Evolutionary conservation across 768 basidiomycete species (phyloP).

Genomic region (Amanita phalloides): DNA sequence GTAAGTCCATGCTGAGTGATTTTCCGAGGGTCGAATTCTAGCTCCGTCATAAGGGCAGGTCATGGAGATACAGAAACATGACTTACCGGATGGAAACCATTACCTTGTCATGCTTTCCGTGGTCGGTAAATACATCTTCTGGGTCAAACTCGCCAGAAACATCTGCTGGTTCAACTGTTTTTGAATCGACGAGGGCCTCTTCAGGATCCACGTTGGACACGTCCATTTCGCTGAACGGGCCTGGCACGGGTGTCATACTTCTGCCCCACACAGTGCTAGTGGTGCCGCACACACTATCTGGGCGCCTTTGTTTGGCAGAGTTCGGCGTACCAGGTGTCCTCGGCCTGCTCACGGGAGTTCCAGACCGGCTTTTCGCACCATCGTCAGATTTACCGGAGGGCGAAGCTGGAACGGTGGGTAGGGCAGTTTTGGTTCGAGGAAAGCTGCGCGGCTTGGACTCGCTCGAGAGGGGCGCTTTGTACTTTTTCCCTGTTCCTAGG

Average conservation of each 20-base stretch:
- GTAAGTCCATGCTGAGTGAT: constrained; percentile 43
- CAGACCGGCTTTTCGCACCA: constrained; percentile 9
- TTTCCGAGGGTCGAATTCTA: constrained; percentile 55
- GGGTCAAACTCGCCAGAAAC: constrained; percentile 63
- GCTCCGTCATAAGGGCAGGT: constrained; percentile 4
- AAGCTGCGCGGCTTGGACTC: constrained; percentile 20
- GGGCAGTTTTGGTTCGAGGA: constrained; percentile 15
- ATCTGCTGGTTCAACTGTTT: constrained; percentile 60
- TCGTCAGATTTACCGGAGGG: constrained; percentile 7
- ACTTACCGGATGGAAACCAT: constrained; percentile 71
- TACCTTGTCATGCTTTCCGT: constrained; percentile 76
- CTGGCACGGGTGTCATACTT: constrained; percentile 37
- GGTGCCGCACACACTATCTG: constrained; percentile 3
- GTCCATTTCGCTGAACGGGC: constrained; percentile 60
- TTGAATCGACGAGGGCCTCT: constrained; percentile 65
- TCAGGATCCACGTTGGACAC: constrained; percentile 66
- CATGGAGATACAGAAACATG: background rate
- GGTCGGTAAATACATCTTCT: constrained; percentile 21
- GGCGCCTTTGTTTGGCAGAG: background rate
- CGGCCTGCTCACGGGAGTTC: constrained; percentile 25
- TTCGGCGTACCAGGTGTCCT: constrained; percentile 43
- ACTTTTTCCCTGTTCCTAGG: constrained; percentile 43
- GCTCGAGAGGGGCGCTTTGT: constrained; percentile 50
- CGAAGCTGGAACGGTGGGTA: constrained; percentile 41
- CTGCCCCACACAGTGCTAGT: constrained; percentile 17